Base-by-base conservation (phyloP, 2,329 filamentous ascomycete genomes). In the Anisogramma anomala region DNA sequence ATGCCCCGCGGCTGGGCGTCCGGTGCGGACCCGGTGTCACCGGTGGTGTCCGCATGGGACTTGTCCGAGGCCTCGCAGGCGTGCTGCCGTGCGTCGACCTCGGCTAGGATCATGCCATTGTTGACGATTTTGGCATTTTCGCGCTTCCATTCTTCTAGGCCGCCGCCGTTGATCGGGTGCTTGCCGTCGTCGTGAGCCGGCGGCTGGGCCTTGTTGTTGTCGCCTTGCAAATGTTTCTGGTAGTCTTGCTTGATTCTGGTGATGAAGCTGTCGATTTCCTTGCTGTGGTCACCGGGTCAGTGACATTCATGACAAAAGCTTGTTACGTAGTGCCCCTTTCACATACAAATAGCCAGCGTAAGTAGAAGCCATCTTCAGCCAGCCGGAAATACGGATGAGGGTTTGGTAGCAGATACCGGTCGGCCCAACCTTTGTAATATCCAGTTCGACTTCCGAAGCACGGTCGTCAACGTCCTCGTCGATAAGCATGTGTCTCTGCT, bases 341-440 rank as follows among this genome's bases (percentile, higher is more conserved):
- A 38, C 41, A 41, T 25, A 47, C 44, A 79, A 67, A 6, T 73
- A 71, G 34, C 58, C 60, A 41, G 70, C 64, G 55, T 76, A 79
- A 3, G 67, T 69, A 22, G 64, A 63, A 2, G 73, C 74, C 71
- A 78, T 75, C 41, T 68, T 67, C 32, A 77, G 57, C 52, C 66
- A 67, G 3, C 57, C 56, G 0, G 67, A 62, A 65, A 79, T 72
- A 33, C 67, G 64, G 2, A 58, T 58, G 17, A 79, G 59, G 6
- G 74, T 65, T 33, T 65, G 65, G 39, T 66, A 64, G 0, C 72
- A 64, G 33, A 71, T 57, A 1, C 63, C 64, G 0, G 70, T 70
- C 0, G 69, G 59, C 0, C 64, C 66, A 14, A 53, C 54, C 27
- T 55, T 58, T 7, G 58, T 58, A n/a, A 60, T 49, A 20, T 60